A percentile compares a stretch with the other conserved stretches of the same genome.
Evolutionary conservation across 2,329 filamentous ascomycete genomes (phyloP).

Genomic region (Fusarium sp.): DNA sequence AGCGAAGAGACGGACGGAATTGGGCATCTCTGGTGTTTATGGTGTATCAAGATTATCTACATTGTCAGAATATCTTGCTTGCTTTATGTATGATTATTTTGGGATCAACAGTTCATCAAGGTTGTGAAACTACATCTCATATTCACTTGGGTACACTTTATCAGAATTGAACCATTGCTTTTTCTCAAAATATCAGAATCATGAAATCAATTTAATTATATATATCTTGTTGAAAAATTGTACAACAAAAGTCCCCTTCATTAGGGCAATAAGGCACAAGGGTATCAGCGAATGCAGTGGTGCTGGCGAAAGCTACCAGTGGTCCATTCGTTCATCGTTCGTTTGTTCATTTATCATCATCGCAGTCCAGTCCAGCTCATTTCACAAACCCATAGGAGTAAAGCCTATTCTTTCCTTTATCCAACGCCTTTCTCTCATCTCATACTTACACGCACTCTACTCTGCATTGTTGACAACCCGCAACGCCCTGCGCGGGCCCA

Average conservation of each 20-base stretch:
- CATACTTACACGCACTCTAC: slow-evolving; percentile 11
- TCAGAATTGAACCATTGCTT: slow-evolving; percentile 24
- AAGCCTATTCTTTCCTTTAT: slow-evolving; percentile 10
- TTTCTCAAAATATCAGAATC: not conserved
- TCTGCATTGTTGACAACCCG: slow-evolving; percentile 74
- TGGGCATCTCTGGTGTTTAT: slow-evolving; percentile 36
- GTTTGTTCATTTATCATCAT: slow-evolving; percentile 33
- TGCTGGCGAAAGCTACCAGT: slow-evolving; percentile 7
- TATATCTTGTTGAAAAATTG: not conserved
- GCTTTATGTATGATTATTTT: not conserved
- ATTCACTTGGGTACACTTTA: slow-evolving; percentile 18
- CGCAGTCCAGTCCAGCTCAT: not conserved
- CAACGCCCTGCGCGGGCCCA: slow-evolving; percentile 78
- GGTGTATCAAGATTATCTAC: slow-evolving; percentile 21
- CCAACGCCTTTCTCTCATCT: slow-evolving; percentile 2
- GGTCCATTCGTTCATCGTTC: slow-evolving; percentile 33
- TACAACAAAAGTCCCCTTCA: slow-evolving; percentile 12
- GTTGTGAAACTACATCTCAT: not conserved
- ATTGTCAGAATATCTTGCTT: slow-evolving; percentile 3
- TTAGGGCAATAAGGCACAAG: slow-evolving; percentile 10
- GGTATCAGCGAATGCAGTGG: slow-evolving; percentile 48
- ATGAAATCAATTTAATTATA: not conserved
- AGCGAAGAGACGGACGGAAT: slow-evolving; percentile 33
- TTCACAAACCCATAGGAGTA: slow-evolving; percentile 5
- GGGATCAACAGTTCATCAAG: slow-evolving; percentile 5